phyloP scores from a whole-genome alignment of 2,329 filamentous ascomycete species.

The Paracamarosporium sp. region DNA sequence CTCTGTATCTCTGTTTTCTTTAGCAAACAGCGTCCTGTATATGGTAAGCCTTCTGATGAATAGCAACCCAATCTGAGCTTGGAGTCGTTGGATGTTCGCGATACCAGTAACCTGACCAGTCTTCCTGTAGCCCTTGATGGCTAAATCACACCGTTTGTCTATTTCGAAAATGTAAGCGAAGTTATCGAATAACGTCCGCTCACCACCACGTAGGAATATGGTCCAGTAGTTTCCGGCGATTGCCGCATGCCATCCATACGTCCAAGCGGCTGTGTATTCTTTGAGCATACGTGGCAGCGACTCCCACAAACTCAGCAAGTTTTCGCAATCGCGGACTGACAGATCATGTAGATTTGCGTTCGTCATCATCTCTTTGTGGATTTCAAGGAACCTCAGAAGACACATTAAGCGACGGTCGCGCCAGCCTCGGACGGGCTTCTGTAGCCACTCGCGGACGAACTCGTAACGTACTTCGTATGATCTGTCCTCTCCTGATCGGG shows the following conservation, averaged over 20 bases:
- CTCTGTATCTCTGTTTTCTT: not conserved
- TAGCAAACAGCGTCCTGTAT: not conserved
- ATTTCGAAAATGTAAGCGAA: not conserved
- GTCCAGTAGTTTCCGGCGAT: conserved; percentile 3
- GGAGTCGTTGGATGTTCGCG: not conserved
- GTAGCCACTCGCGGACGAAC: not conserved
- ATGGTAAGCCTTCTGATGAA: not conserved
- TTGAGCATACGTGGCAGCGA: conserved; percentile 4
- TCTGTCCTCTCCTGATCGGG: not conserved
- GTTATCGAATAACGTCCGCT: conserved; percentile 4
- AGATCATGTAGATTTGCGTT: not conserved
- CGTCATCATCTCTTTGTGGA: not conserved
- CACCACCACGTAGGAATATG: not conserved
- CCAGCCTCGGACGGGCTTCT: not conserved
- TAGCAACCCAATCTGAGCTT: conserved; percentile 2
- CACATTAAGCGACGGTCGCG: not conserved
- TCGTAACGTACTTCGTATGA: not conserved
- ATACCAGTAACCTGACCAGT: not conserved
- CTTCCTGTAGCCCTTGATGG: conserved; percentile 4
- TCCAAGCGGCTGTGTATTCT: not conserved
- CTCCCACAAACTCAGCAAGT: not conserved
- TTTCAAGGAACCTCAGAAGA: not conserved
- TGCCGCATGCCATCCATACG: not conserved
- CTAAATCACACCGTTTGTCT: conserved; percentile 1
- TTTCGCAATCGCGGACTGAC: not conserved